Evolutionary conservation across 1,284 basidiomycete genomes (phyloP), one percentile per base, ranked within the genome.

Genomic region (Salmacisia buchloeana): DNA sequence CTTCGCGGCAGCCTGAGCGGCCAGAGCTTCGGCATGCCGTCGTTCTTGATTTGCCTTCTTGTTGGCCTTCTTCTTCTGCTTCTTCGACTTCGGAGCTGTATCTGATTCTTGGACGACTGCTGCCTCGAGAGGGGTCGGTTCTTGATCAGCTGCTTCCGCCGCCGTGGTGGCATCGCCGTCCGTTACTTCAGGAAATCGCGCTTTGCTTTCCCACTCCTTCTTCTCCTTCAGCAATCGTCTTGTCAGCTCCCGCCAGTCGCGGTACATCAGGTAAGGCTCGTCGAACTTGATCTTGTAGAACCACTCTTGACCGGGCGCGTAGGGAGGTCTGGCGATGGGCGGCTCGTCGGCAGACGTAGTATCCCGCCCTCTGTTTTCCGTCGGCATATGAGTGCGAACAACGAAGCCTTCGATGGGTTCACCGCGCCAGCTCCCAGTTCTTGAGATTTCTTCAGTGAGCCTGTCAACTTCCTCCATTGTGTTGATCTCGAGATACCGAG

Each of bases 211-310:
- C 68, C 67, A 75, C 29, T 69, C 59, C 1, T 45, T 27, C 38
- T 74, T 70, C 9, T 74, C 69, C 12, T 61, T 63, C 27, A 79
- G 59, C 71, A 79, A 78, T 21, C 80, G 82, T 75, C 92, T 89
- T 6, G 96, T 97, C 58, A 94, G 84, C 81, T 98, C 96, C 61
- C 96, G 85, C 93, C 93, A 98, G 78, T 97, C 91, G 58, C 96
- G 88, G 81, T 97, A 97, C 87, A 96, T 94, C 83, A 97, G 87
- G 79, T 98, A 98, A 0, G 94, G 94, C 79, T 98, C 92, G 80
- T 97, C 93, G 80, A 97, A 98, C 80, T 99, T 98, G 82, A 98
- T 86, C 80, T 99, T 98, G 87, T 97, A 98, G 84, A 99, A 97
- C 84, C 97, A 96, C 0, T 91, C 88, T 5, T 90, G 87, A 15